A percentile compares a stretch with the other conserved stretches of the same genome.
Evolutionary conservation across 331 rosid species (phyloP).

Genomic region (Acacia concinna): DNA sequence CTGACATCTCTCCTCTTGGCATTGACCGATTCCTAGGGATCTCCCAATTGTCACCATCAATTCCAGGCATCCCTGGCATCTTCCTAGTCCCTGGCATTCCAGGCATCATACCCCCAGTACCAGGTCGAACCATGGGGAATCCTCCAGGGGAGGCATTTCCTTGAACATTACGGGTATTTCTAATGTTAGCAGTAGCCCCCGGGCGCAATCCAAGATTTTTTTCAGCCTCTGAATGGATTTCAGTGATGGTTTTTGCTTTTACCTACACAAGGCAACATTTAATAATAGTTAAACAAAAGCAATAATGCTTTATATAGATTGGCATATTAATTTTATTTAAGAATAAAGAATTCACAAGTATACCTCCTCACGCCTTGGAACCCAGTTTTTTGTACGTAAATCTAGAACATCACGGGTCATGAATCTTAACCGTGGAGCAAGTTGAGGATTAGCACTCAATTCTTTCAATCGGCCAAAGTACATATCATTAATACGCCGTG

Average conservation of each 20-base stretch:
- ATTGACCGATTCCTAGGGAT: slow-evolving; percentile 61
- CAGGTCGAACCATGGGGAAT: slow-evolving; percentile 70
- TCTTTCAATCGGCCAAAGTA: slow-evolving; percentile 81
- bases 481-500: slow-evolving; percentile 70
- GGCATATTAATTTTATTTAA: not conserved
- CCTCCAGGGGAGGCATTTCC: slow-evolving; percentile 69
- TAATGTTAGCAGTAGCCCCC: slow-evolving; percentile 85
- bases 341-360: not conserved
- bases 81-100: slow-evolving; percentile 95
- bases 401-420: slow-evolving; percentile 88
- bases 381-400: slow-evolving; percentile 80
- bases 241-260: slow-evolving; percentile 89
- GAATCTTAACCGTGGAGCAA: slow-evolving; percentile 81
- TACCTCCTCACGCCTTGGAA: slow-evolving; percentile 99
- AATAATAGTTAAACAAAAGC: not conserved
- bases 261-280: slow-evolving; percentile 32
- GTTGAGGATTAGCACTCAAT: slow-evolving; percentile 62
- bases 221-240: slow-evolving; percentile 96
- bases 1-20: slow-evolving; percentile 67
- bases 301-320: slow-evolving; percentile 14
- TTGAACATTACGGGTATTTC: slow-evolving; percentile 64
- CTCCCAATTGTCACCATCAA: slow-evolving; percentile 94
- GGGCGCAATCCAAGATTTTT: slow-evolving; percentile 95
- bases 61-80: slow-evolving; percentile 93
- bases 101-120: slow-evolving; percentile 95